Evolutionary conservation across 2,329 filamentous ascomycete genomes (phyloP), one percentile per base, ranked within the genome.

Genomic region (Pestalotiopsis sp.): DNA sequence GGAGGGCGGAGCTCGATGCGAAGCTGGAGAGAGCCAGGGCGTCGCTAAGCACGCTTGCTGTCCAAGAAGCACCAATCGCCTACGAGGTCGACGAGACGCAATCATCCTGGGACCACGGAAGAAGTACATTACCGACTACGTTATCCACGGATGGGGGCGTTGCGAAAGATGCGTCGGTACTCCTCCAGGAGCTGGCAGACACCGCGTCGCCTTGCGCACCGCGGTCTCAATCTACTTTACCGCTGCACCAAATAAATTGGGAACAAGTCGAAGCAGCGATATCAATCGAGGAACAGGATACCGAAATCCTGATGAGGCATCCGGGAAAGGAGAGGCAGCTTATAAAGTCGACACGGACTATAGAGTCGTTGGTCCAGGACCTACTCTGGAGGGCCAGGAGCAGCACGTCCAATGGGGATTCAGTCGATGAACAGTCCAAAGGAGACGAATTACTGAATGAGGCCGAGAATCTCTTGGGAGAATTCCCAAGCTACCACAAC

Each of bases 1-100:
- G 88, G 70, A 83, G 86, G 60, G 82, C 82, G 69, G 85, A 90
- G 70, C 87, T 92, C 81, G 89, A 93, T 66, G 75, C 79, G 22
- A 85, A 87, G 67, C 85, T 93, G 71, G 84, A 86, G 35, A 82
- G 86, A 65, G 84, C 86, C 6, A 84, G 81, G 68, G 78, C 82
- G 67, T 84, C 84, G 65, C 71, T 89, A 69, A 78, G 77, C 40
- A 77, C 72, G 20, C 70, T 83, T 14, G 77, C 79, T 68, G 73
- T 78, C 59, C 78, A 79, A 62, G 77, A 78, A 30, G 68, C 71
- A 4, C 38, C 70, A 48, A 40, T 5, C 48, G 24, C 20, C 14
- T 26, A 14, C n/a, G 60, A 63, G 20, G 26, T 11, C 38, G n/a
- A 61, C 20, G 58, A n/a, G 4, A 20, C 58, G 11, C 58, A 35